A percentile compares a stretch with the other conserved stretches of the same genome.
These are phyloP conservation scores for Nannochloropsis salina DNA, from an alignment of 108 stramenopile species.

Conservation along the genomic window DNA sequence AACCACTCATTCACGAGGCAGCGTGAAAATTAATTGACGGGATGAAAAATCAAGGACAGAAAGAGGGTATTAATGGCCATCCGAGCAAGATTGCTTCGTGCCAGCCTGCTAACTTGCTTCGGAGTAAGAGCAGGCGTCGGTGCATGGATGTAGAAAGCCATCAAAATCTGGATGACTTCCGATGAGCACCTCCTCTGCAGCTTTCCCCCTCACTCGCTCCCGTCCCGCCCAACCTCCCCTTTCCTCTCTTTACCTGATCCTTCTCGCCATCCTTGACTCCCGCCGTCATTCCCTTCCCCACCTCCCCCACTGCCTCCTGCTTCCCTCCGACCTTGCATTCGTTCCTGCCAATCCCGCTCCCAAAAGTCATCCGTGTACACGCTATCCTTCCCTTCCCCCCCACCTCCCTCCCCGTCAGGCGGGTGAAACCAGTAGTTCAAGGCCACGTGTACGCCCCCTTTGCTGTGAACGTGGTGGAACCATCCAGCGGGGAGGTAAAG, in stretches of 20 bases:
- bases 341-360: slow-evolving; percentile 28
- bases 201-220: neutral
- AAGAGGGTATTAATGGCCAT: too few species aligned
- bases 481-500: slow-evolving; percentile 91
- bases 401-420: slow-evolving; percentile 55
- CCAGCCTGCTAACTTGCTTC: too few species aligned
- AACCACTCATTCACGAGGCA: too few species aligned
- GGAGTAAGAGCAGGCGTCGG: too few species aligned
- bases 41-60: too few species aligned
- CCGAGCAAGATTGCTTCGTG: too few species aligned
- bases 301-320: too few species aligned
- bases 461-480: slow-evolving; percentile 85
- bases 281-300: neutral
- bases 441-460: slow-evolving; percentile 63
- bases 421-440: slow-evolving; percentile 97
- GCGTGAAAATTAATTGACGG: too few species aligned
- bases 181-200: neutral
- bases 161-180: neutral
- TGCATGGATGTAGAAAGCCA: neutral
- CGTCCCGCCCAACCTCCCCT: neutral
- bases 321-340: too few species aligned
- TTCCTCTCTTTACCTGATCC: too few species aligned
- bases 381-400: slow-evolving; percentile 48
- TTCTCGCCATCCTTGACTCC: neutral
- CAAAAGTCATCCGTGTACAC: slow-evolving; percentile 67